Conservation (phyloP, 495 filamentous ascomycete genomes). For the Stereocaulon alpinum region DNA sequence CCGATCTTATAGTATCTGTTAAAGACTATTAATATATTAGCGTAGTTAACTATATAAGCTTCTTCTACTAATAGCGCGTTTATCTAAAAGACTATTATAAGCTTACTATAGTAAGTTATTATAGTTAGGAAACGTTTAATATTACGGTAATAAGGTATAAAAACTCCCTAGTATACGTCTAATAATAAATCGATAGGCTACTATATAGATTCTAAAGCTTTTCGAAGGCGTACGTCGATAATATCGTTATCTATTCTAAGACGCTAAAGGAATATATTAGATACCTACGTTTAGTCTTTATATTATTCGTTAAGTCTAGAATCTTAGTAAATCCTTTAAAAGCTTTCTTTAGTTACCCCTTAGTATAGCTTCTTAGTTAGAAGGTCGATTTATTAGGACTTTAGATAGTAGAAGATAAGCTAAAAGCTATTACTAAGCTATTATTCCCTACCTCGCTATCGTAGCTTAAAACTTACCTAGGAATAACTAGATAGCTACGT, state of each 20-base stretch:
- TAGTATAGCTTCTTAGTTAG: not conserved
- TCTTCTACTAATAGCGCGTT: too few relatives aligned
- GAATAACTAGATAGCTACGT: not conserved
- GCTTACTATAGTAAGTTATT: not conserved
- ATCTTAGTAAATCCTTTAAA: not conserved
- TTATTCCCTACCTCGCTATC: not conserved
- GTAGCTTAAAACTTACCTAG: not conserved
- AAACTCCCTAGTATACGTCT: not conserved
- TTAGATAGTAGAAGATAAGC: not conserved
- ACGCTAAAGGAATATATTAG: not conserved
- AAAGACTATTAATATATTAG: too few relatives aligned
- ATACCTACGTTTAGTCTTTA: not conserved
- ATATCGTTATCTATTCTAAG: not conserved
- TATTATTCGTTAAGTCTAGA: not conserved
- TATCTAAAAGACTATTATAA: not conserved
- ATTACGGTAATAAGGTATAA: not conserved
- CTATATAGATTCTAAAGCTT: not conserved
- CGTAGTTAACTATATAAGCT: too few relatives aligned
- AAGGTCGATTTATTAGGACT: not conserved
- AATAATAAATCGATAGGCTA: too few relatives aligned
- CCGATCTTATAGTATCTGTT: too few relatives aligned
- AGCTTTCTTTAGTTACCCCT: not conserved
- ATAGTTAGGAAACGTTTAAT: not conserved
- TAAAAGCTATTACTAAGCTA: not conserved
- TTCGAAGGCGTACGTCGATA: not conserved